Evolutionary conservation across 768 basidiomycete genomes (phyloP).

Genomic region (Lepiota brunneoincarnata): DNA sequence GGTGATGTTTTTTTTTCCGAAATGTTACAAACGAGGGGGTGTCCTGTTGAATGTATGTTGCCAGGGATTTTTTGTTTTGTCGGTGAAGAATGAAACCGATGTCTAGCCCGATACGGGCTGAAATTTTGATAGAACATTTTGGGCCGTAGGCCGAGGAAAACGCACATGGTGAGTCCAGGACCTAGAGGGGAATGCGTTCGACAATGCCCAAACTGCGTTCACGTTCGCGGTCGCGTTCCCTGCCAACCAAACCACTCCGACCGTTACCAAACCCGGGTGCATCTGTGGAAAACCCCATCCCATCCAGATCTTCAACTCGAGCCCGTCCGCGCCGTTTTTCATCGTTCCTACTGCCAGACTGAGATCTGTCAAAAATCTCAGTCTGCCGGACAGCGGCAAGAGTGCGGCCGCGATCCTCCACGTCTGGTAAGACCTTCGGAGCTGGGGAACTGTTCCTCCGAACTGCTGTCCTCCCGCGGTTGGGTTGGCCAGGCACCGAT

Average conservation of each 20-base stretch:
- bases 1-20: slow-evolving; percentile 8
- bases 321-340: slow-evolving; percentile 50
- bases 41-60: slow-evolving; percentile 3
- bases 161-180: background rate
- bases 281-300: slow-evolving; percentile 32
- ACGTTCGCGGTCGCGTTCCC: slow-evolving; percentile 34
- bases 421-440: slow-evolving; percentile 41
- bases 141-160: background rate
- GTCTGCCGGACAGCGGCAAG: slow-evolving; percentile 22
- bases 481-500: slow-evolving; percentile 30
- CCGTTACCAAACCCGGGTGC: slow-evolving; percentile 65
- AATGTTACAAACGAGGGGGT: slow-evolving; percentile 6
- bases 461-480: slow-evolving; percentile 47
- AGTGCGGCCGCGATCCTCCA: slow-evolving; percentile 25
- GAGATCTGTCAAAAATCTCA: slow-evolving; percentile 20
- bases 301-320: slow-evolving; percentile 52
- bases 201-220: slow-evolving; percentile 7
- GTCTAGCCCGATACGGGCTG: background rate
- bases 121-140: background rate
- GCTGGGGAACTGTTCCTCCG: slow-evolving; percentile 62
- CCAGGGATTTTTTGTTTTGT: slow-evolving; percentile 2
- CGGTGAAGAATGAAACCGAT: background rate
- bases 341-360: slow-evolving; percentile 23
- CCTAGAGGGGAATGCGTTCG: slow-evolving; percentile 3
- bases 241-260: slow-evolving; percentile 57